Percentiles rank a stretch among this genome's conserved stretches.
Conservation (phyloP, 2,329 filamentous ascomycete species). For the Orbilia oligospora region DNA sequence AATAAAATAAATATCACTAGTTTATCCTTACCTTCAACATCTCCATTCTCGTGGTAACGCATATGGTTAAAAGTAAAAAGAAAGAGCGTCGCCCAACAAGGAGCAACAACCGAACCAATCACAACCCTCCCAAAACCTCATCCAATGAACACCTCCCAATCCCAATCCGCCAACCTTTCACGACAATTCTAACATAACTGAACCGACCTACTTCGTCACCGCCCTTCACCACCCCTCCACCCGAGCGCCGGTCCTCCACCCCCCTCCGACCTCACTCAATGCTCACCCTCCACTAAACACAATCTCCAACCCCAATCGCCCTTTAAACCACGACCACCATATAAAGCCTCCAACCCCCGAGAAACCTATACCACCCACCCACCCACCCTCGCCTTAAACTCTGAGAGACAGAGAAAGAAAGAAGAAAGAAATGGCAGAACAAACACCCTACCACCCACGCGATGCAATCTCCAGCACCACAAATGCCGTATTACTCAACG, state of each 20-base stretch:
- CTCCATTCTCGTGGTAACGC: too few relatives aligned
- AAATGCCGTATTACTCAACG: conserved; percentile 64
- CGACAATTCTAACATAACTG: not conserved
- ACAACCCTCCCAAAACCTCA: not conserved
- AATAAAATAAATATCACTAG: too few relatives aligned
- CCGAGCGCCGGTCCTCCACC: not conserved
- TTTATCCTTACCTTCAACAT: too few relatives aligned
- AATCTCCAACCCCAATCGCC: not conserved
- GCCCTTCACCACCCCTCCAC: not conserved
- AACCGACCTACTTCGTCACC: not conserved
- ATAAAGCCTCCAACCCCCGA: not conserved
- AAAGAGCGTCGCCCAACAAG: too few relatives aligned
- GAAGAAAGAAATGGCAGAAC: conserved; percentile 63
- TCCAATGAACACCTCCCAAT: not conserved
- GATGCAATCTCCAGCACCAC: conserved; percentile 42
- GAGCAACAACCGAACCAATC: not conserved
- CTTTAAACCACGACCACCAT: not conserved
- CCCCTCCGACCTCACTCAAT: too few relatives aligned
- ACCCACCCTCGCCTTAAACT: too few relatives aligned
- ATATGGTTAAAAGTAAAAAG: too few relatives aligned
- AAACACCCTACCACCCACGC: conserved; percentile 75
- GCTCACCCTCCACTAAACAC: too few relatives aligned
- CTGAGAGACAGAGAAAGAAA: not conserved
- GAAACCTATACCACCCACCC: too few relatives aligned
- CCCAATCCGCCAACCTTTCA: not conserved